phyloP scores from a whole-genome alignment of 148 eudicot species.

The Polygonum maritimum region DNA sequence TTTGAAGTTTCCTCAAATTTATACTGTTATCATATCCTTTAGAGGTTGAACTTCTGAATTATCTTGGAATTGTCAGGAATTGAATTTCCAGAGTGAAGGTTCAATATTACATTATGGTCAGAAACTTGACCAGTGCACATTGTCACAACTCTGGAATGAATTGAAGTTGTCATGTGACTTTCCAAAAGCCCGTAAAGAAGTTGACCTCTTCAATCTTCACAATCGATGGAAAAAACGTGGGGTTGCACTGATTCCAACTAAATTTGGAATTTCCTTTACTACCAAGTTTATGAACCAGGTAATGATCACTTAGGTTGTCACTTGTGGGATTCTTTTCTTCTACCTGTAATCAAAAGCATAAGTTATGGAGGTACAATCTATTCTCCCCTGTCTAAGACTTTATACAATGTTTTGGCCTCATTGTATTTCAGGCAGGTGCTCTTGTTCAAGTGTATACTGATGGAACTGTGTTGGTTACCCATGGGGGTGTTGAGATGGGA shows the following conservation, averaged over 20 bases:
- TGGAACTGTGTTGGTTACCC: constrained; percentile 95
- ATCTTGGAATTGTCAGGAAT: constrained; percentile 44
- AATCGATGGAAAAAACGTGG: constrained; percentile 95
- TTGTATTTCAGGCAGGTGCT: constrained; percentile 74
- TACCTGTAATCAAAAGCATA: background rate
- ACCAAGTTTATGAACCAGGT: constrained; percentile 96
- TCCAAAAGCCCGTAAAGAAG: constrained; percentile 40
- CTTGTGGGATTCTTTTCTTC: background rate
- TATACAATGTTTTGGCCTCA: background rate
- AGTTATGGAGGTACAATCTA: background rate
- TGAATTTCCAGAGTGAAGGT: constrained; percentile 74
- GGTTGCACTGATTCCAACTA: constrained; percentile 78
- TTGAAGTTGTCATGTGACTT: constrained; percentile 60
- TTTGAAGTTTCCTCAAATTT: background rate
- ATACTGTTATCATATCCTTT: background rate
- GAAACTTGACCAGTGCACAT: constrained; percentile 60
- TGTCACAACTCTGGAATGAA: constrained; percentile 71
- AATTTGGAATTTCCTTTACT: constrained; percentile 89
- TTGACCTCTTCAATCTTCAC: constrained; percentile 57
- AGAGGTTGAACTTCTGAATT: background rate
- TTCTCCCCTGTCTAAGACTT: background rate
- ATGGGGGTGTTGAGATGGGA: constrained; percentile 99
- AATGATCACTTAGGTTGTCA: constrained; percentile 15
- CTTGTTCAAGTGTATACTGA: constrained; percentile 97
- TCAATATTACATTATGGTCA: constrained; percentile 77